Base-by-base conservation (phyloP, 495 filamentous ascomycete genomes). In the Aspergillus affinis region DNA sequence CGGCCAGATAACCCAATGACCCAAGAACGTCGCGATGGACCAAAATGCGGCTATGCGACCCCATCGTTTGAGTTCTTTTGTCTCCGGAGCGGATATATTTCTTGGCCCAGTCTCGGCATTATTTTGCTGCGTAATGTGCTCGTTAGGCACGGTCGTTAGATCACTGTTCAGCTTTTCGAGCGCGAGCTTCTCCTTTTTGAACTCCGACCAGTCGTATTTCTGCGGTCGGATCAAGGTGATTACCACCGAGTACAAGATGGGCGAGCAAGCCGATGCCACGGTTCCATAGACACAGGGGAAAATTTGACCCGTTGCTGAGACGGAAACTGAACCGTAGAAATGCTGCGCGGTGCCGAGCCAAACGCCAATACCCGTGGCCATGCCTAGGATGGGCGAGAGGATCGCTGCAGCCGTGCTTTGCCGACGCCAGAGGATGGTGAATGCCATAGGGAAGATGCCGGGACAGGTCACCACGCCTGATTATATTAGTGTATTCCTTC, bases 401-500 rank as follows among this genome's bases (percentile, higher is more conserved):
- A 80, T 76, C 4, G 78, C 75, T 3, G 76, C 79, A 0, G 70
- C 61, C 51, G 65, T 74, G 55, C 69, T 78, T 64, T 82, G 81
- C 8, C 71, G 67, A 2, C 64, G 65, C 81, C 81, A 83, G 46
- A 82, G 71, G 54, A 84, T 69, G 12, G 80, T 79, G 58, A 81
- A 80, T 0, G 75, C 71, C 65, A 80, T 76, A 7, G 81, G 81
- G 56, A 84, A 76, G 57, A 83, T 75, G 2, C 72, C 78, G 3
- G 77, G 72, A 45, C 74, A 79, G 12, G 75, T 74, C 0, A 82
- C 68, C 15, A 77, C 69, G 18, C 74, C 74, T 70, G 46, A 44
- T 20, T 6, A 10, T 36, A 17, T 50, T 21, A 63, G 27, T 3
- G 23, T 26, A n/a, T 26, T 26, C 23, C 8, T 0, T 17, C 0